Base-by-base conservation (phyloP, 306 rosid species). In the Prunus fruticosa region DNA sequence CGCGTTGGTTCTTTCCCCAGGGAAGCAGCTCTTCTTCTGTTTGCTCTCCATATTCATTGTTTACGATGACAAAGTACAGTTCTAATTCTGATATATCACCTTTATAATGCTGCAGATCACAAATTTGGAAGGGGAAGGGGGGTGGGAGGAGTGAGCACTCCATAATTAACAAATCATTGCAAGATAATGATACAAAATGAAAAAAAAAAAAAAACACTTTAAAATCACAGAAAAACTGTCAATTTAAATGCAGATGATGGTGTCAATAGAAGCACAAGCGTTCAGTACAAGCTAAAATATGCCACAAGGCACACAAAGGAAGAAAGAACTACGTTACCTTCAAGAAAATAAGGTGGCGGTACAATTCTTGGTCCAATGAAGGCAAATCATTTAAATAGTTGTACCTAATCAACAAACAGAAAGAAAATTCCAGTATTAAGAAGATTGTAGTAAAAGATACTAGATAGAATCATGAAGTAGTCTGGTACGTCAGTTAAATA, bases 1-100 rank as follows among this genome's bases (percentile, higher is more conserved):
- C 98, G 11, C 92, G 97, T 13, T 66, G 68, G 82, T 88, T 87
- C 80, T 83, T 92, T 30, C 97, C 98, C 80, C 89, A n/a, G 84
- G 18, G 95, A 69, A 88, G 96, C 67, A 95, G 91, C 86, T 92
- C 97, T 86, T 92, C 98, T 84, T 95, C 97, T 53, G 88, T 89
- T 87, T 95, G 97, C 87, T 92, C 98, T 79, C 98, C 98, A 75
- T 95, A 95, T 84, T 95, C 97, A 62, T 95, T 95, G 82, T 95
- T 95, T 82, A 95, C 76, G 51, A 95, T 90, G 69, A 95, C 97
- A 72, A 92, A 95, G 83, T 95, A 95, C 71, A 95, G 88, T 84
- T 95, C 98, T 68, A 95, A 84, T 49, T 84, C 93, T 25, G 96
- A 86, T 75, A 95, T 77, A 76, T 92, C 91, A 78, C 96, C 96